Conservation (phyloP, 2,329 filamentous ascomycete genomes). For the Setomelanomma holmii region DNA sequence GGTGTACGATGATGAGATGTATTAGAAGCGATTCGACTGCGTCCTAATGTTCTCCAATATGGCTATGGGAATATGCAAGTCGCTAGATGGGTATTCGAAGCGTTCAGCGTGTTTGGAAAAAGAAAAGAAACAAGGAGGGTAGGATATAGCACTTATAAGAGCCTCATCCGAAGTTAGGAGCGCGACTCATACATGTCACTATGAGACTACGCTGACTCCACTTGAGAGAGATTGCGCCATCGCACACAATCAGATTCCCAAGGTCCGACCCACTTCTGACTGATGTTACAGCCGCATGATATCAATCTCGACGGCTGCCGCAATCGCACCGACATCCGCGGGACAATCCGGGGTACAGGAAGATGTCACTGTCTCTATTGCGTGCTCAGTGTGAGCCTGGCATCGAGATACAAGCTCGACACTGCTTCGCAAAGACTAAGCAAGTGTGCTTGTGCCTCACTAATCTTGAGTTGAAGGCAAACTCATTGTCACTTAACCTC, state of each 20-base stretch:
- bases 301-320: neutral
- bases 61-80: too few relatives aligned
- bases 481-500: too few relatives aligned
- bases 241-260: conserved; percentile 45
- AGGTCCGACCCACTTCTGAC: neutral
- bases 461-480: neutral
- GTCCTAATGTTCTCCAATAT: too few relatives aligned
- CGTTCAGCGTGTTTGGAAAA: conserved; percentile 1
- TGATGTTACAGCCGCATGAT: neutral
- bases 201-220: conserved; percentile 16
- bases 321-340: neutral
- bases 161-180: conserved; percentile 2
- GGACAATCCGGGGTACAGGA: neutral
- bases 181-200: conserved; percentile 14
- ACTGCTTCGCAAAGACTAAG: neutral
- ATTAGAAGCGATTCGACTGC: too few relatives aligned
- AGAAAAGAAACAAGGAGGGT: neutral
- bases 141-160: conserved; percentile 18
- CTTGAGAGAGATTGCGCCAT: conserved; percentile 39
- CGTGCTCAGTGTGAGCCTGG: neutral
- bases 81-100: too few relatives aligned
- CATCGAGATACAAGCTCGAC: neutral
- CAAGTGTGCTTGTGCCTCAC: neutral
- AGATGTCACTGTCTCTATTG: neutral
- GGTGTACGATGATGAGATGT: neutral